A percentile compares a stretch with the other conserved stretches of the same genome.
These are phyloP conservation scores for Bathelium albidoporum DNA, from an alignment of 495 filamentous ascomycete genomes.

Conservation along the genomic window DNA sequence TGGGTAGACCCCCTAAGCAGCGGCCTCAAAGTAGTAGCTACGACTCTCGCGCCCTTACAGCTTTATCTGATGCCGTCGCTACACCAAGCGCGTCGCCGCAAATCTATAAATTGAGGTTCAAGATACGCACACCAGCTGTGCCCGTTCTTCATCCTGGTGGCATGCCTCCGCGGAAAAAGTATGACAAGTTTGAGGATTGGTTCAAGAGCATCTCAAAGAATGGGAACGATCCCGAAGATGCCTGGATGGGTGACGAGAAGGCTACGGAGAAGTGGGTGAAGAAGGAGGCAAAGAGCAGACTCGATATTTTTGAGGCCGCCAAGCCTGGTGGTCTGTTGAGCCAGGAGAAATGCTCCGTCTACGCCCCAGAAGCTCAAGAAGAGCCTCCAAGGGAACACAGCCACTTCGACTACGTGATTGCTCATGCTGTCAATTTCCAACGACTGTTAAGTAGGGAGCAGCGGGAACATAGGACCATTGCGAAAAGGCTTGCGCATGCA, in stretches of 20 bases:
- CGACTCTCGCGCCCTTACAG: constrained; percentile 11
- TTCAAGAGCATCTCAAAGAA: constrained; percentile 27
- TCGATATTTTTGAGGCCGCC: constrained; percentile 56
- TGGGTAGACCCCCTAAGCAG: not conserved
- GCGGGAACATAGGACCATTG: constrained; percentile 54
- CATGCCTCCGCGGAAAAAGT: constrained; percentile 35
- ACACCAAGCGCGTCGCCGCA: constrained; percentile 20
- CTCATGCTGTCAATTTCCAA: constrained; percentile 71
- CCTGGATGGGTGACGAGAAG: constrained; percentile 32
- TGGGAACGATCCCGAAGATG: constrained; percentile 27
- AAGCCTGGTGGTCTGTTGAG: constrained; percentile 68
- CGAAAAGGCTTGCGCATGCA: constrained; percentile 50
- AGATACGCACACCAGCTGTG: constrained; percentile 43
- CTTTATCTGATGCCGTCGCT: constrained; percentile 8
- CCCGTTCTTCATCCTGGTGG: constrained; percentile 45
- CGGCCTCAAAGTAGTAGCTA: not conserved
- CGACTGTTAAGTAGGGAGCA: constrained; percentile 67
- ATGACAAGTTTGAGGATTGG: constrained; percentile 48
- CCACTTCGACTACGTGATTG: constrained; percentile 74
- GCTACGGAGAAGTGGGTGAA: constrained; percentile 47
- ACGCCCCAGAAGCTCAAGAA: constrained; percentile 62
- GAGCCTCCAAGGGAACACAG: constrained; percentile 67
- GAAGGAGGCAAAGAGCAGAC: constrained; percentile 45
- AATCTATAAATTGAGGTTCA: constrained; percentile 36
- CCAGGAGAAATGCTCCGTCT: constrained; percentile 58